phyloP scores from a whole-genome alignment of 176 grass and related monocot genomes.

The Oryza brachyantha region DNA sequence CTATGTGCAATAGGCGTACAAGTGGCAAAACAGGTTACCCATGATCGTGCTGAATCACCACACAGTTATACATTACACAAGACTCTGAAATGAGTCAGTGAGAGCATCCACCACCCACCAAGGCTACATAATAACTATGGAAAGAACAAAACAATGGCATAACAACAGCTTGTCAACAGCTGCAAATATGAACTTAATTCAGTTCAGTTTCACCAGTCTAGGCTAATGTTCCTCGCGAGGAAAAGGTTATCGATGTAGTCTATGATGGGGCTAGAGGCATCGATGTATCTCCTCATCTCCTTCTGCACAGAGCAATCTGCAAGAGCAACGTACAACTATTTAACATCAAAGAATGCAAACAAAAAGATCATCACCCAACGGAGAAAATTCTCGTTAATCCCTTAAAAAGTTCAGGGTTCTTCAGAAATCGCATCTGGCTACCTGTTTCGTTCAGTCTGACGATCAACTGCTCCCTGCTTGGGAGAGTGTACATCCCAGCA shows the following conservation, averaged over 20 bases:
- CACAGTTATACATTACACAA: slow-evolving; percentile 28
- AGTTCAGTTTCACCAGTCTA: slow-evolving; percentile 81
- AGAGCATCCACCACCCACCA: slow-evolving; percentile 38
- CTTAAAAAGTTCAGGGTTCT: not conserved
- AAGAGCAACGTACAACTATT: not conserved
- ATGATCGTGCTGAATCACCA: slow-evolving; percentile 29
- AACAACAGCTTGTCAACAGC: slow-evolving; percentile 33
- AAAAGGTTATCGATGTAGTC: slow-evolving; percentile 93
- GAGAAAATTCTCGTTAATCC: not conserved
- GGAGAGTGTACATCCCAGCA: slow-evolving; percentile 91
- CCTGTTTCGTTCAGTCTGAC: slow-evolving; percentile 80
- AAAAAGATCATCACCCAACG: not conserved
- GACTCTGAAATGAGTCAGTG: slow-evolving; percentile 20
- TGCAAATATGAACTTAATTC: slow-evolving; percentile 25
- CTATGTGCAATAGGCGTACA: not conserved
- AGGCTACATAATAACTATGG: slow-evolving; percentile 29
- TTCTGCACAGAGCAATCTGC: slow-evolving; percentile 80
- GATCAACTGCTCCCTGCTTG: slow-evolving; percentile 80
- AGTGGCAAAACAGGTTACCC: not conserved
- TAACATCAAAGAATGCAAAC: not conserved
- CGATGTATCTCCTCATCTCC: slow-evolving; percentile 95
- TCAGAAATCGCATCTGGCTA: slow-evolving; percentile 23
- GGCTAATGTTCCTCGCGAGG: slow-evolving; percentile 75
- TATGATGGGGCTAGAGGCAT: slow-evolving; percentile 79
- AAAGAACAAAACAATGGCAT: slow-evolving; percentile 31